Percentiles rank a stretch among this genome's conserved stretches.
These are phyloP conservation scores for Dioscorea zingiberensis DNA, from an alignment of 106 monocot genomes.

Conservation along the genomic window DNA sequence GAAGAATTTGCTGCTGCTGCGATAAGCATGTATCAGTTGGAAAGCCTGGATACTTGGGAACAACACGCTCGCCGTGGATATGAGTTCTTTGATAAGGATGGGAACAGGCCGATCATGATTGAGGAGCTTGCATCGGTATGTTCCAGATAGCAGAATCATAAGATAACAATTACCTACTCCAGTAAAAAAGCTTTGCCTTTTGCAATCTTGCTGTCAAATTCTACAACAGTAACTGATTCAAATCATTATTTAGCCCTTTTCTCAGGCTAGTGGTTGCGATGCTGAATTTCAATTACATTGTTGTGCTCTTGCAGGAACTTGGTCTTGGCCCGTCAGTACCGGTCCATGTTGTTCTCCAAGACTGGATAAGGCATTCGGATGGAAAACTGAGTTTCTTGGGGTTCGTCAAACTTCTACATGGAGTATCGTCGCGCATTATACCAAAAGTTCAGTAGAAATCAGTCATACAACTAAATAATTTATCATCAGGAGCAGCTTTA, in stretches of 20 bases:
- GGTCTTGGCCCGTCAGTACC: constrained; percentile 84
- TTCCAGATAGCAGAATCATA: neutral
- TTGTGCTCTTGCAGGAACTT: constrained; percentile 54
- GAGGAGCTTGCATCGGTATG: constrained; percentile 98
- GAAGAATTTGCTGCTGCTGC: constrained; percentile 94
- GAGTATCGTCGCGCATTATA: constrained; percentile 53
- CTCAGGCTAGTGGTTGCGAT: no score
- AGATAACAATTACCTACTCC: no score
- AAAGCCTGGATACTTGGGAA: constrained; percentile 80
- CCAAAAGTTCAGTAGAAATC: constrained; percentile 38
- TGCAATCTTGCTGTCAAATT: no score
- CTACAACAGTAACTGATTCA: no score
- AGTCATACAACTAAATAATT: neutral
- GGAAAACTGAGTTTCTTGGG: constrained; percentile 98
- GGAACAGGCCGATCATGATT: constrained; percentile 84
- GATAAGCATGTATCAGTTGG: constrained; percentile 78
- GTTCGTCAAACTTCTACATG: constrained; percentile 88
- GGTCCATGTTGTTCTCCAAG: constrained; percentile 90
- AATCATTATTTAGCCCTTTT: no score
- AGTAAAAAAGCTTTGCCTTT: no score
- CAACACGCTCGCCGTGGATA: constrained; percentile 82
- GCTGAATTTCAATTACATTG: no score
- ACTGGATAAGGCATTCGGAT: constrained; percentile 93
- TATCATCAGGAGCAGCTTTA: neutral
- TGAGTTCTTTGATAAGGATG: constrained; percentile 90